Base-by-base conservation (phyloP, 1,284 basidiomycete genomes). In the Fomitiporia mediterranea region DNA sequence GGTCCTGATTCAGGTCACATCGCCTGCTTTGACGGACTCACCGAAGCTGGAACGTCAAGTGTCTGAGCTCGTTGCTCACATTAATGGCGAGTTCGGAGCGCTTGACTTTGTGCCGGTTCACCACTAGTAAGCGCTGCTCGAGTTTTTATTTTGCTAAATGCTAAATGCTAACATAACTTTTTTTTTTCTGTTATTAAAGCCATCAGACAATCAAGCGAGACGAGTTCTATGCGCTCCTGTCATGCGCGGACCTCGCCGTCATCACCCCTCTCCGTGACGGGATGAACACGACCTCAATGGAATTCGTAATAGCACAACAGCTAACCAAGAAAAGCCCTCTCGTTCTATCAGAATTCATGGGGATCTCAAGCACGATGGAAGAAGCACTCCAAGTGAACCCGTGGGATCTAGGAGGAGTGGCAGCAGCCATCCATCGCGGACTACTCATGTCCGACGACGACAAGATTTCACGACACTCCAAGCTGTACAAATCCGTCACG, bases 221-320 rank as follows among this genome's bases (percentile, higher is more conserved):
- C 72, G 96, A 99, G 72, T 99, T 98, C 74, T 98, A 98, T 72
- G 96, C 94, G 0, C 80, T 99, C n/a, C 79, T 99, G 19, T 89
- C 86, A 27, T 94, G 94, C 0, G 96, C 96, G 9, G 96, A 98
- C 70, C 80, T 99, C 21, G 95, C 91, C 6, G 86, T 99, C 25
- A 97, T 98, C 71, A 99, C 96, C 0, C 94, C 94, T 0, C 81
- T 98, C 5, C 85, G 96, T 28, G 96, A 99, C 67, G 96, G 96
- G 7, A 98, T 99, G 96, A 98, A 99, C 78, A 98, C 97, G 7
- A 98, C 94, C 0, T 88, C 84, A 49, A 98, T 98, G 95, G 96
- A 98, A 73, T 98, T 92, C 72, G 91, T 97, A 47, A 88, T 98
- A 60, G 94, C 94, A 54, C 96, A 99, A 73, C 81, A 90, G 64